Evolutionary conservation across 2,329 filamentous ascomycete genomes (phyloP).

Genomic region (Sclerotinia spermophila): DNA sequence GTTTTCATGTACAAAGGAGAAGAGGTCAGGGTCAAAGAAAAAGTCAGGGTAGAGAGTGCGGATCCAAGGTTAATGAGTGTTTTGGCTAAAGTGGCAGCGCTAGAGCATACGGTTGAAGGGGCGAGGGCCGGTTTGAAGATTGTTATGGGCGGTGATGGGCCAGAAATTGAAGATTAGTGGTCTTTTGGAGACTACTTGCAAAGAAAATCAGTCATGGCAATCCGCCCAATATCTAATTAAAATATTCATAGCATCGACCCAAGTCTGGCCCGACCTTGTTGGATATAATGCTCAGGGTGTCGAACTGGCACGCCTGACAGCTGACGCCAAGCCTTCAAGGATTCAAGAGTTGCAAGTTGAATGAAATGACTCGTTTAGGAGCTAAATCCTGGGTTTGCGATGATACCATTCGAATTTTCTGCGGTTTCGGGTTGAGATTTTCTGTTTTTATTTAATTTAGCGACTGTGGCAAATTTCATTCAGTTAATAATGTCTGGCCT

Average conservation of each 20-base stretch:
- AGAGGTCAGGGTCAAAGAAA: slow-evolving; percentile 83
- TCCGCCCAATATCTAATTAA: neutral
- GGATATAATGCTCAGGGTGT: no score
- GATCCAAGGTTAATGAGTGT: slow-evolving; percentile 83
- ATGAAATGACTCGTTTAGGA: neutral
- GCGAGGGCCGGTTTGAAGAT: slow-evolving; percentile 69
- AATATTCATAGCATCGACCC: neutral
- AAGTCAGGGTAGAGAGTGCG: slow-evolving; percentile 75
- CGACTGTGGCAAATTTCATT: neutral
- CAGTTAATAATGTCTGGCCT: neutral
- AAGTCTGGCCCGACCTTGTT: neutral
- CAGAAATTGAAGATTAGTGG: slow-evolving; percentile 11
- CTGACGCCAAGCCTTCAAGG: no score
- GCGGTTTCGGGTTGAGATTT: neutral
- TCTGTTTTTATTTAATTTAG: neutral
- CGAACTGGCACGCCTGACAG: neutral
- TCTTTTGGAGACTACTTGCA: neutral
- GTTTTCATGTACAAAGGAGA: slow-evolving; percentile 63
- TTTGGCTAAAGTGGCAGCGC: slow-evolving; percentile 74
- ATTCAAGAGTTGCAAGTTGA: neutral
- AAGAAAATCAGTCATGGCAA: neutral
- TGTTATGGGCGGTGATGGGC: slow-evolving; percentile 59
- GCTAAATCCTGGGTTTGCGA: neutral
- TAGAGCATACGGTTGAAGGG: slow-evolving; percentile 69
- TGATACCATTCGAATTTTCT: neutral